Base-by-base conservation (phyloP, 345 rosid genomes). In the Melaleuca quinquenervia region DNA sequence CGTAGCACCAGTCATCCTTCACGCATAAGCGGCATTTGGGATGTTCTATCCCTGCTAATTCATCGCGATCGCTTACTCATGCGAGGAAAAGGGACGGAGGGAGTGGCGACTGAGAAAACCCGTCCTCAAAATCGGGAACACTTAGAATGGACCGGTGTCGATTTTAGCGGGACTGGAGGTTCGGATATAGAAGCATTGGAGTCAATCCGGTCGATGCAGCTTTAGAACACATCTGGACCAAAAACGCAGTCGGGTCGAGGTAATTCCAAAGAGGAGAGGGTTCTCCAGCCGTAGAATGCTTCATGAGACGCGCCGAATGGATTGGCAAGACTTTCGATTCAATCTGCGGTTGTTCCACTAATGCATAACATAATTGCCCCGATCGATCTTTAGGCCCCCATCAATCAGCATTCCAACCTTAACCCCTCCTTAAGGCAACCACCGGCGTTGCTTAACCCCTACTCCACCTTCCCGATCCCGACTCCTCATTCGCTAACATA, bases 181-280 rank as follows among this genome's bases (percentile, higher is more conserved):
- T 8, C 3, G 24, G 55, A 53, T 53, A 20, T 18, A 20, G 9
- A 53, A 52, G 54, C 54, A 6, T 18, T 18, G 54, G 54, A 2
- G 8, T 32, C 11, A 16, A 32, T 16, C 21, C 21, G 1, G 44
- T 62, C 45, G 11, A 16, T 32, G 76, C 21, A 32, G 44, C 44
- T 41, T 41, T 41, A 41, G 41, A 41, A 41, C 41, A 41, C 41
- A 41, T 41, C 41, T 41, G 4, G 41, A 41, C 41, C 41, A 41
- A 41, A 2, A 4, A 41, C 41, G 4, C 4, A 41, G 41, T 41
- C n/a, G n/a, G n/a, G n/a, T n/a, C n/a, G n/a, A n/a, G 22, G 45
- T 16, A 45, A 8, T 16, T 16, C 44, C 11, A 64, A 0, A 0
- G 6, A 4, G 0, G 6, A 36, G 48, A 36, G 41, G 5, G 6